Evolutionary conservation across 179 eudicot genomes (phyloP), one percentile per base, ranked within the genome.

Genomic region (Spinacia oleracea): DNA sequence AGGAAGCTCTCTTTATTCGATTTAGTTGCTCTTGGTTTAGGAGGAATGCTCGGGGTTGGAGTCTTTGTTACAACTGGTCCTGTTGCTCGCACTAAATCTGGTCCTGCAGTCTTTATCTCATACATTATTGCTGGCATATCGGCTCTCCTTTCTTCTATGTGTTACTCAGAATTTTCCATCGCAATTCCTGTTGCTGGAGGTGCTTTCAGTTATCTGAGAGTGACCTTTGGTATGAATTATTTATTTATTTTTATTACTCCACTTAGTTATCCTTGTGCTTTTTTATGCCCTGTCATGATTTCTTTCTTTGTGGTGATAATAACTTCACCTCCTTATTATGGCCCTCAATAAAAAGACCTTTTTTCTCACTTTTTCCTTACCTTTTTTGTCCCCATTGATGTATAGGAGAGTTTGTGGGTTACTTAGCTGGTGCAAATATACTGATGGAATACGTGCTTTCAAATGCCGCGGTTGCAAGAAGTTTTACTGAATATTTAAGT

Each of bases 31-130:
- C 90, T 92, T 72, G 95, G 97, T 32, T 74, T 89, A 3, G 93
- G 97, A 21, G 97, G 97, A 77, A 92, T 92, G 97, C 91, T 92
- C 40, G 97, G 97, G 9, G 97, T 85, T 71, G 95, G 97, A 51
- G 95, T 92, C 55, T 92, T 92, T 78, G 97, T 91, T 43, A 91
- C 93, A 1, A 91, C 93, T 27, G 97, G 97, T 27, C 87, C 78
- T 3, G 97, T 89, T 29, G 92, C 93, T 48, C 83, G 60, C 23
- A 18, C 76, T 27, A 74, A 60, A 27, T 80, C 97, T 29, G 95
- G 97, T 59, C 97, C 97, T 76, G 83, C 97, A 1, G 89, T 92
- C 62, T 83, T 91, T 80, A 74, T 90, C 45, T 92, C 97, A 3
- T 92, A 90, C 77, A 82, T 88, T 67, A 85, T 92, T 43, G 97